Base-by-base conservation (phyloP, 2,329 filamentous ascomycete species). In the Diaporthe australafricana region DNA sequence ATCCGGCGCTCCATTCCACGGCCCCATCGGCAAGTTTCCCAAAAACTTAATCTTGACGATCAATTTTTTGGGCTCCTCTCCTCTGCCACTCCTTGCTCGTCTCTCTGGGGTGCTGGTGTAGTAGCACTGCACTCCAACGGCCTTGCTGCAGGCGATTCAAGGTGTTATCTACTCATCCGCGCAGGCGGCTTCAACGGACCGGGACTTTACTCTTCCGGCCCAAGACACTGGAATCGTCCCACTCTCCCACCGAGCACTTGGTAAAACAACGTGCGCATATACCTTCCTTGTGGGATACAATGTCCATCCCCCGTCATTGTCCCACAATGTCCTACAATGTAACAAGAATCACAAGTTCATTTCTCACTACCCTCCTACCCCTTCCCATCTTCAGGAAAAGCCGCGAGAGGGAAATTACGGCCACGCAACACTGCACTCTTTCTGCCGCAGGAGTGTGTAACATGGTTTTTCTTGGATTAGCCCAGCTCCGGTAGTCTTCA, bases 21-120 rank as follows among this genome's bases (percentile, higher is more conserved):
- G 60, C 27, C 60, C 60, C 60, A 63, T 63, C 60, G 60, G 60
- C 60, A 63, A 63, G 60, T 63, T 63, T 63, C 42, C 47, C 22
- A 8, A 35, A 1, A 63, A 63, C 60, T 35, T 63, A 63, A 63
- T 63, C 60, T 63, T 63, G 60, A 35, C 17, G 42, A 63, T 63
- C 60, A 35, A 35, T 47, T 47, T 25, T 38, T 45, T 16, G 60
- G 52, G 42, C 60, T 22, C 42, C 27, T 48, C 27, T 63, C 35
- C 42, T 63, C 20, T n/a, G 30, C 20, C 20, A 20, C 20, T 35
- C 42, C 20, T 35, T 48, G 45, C 5, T 48, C 27, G 27, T 22
- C 20, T 11, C 3, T 22, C 25, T 47, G 57, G 57, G 47, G 57
- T 25, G 40, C 9, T 47, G 11, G 3, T 11, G 12, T 32, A 16